Percentiles rank a stretch among this genome's conserved stretches.
Conservation (phyloP, 805 yeast species). For the Barnettozyma sp. region DNA sequence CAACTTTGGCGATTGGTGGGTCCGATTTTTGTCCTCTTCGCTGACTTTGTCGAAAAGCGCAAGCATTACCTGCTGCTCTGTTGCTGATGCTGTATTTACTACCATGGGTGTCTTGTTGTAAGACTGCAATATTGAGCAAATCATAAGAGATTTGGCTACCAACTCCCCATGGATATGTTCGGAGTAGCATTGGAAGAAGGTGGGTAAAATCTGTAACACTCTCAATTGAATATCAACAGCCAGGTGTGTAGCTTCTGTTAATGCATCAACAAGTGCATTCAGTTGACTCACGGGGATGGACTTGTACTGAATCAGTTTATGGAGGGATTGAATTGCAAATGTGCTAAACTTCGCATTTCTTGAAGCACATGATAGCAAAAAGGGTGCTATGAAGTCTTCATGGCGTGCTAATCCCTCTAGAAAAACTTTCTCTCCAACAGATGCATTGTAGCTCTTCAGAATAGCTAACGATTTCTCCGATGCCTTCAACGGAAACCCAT, state of each 20-base stretch:
- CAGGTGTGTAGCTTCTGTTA: slow-evolving; percentile 65
- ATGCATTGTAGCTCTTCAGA: slow-evolving; percentile 30
- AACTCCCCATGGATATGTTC: slow-evolving; percentile 45
- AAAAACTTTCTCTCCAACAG: slow-evolving; percentile 25
- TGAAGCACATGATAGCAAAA: slow-evolving; percentile 63
- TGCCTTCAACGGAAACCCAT: no score
- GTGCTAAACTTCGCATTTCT: slow-evolving; percentile 69
- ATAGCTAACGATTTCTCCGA: slow-evolving; percentile 45
- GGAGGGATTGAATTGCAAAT: slow-evolving; percentile 65
- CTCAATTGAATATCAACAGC: slow-evolving; percentile 82
- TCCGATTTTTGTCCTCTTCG: slow-evolving; percentile 34
- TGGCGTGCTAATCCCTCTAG: slow-evolving; percentile 35
- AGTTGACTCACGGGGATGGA: slow-evolving; percentile 50
- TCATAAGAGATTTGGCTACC: slow-evolving; percentile 50
- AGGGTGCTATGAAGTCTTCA: slow-evolving; percentile 58
- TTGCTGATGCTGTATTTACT: slow-evolving; percentile 85
- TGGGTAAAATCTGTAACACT: slow-evolving; percentile 75
- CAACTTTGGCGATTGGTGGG: slow-evolving; percentile 2
- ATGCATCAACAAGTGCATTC: slow-evolving; percentile 54
- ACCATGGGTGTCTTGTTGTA: slow-evolving; percentile 70
- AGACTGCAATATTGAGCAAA: slow-evolving; percentile 68
- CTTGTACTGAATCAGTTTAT: slow-evolving; percentile 46
- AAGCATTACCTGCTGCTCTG: slow-evolving; percentile 77
- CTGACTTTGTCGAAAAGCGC: slow-evolving; percentile 65
- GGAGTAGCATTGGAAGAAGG: slow-evolving; percentile 60